These are phyloP conservation scores for Phytophthora sojae DNA, from an alignment of 352 stramenopile species.

Conservation along the genomic window DNA sequence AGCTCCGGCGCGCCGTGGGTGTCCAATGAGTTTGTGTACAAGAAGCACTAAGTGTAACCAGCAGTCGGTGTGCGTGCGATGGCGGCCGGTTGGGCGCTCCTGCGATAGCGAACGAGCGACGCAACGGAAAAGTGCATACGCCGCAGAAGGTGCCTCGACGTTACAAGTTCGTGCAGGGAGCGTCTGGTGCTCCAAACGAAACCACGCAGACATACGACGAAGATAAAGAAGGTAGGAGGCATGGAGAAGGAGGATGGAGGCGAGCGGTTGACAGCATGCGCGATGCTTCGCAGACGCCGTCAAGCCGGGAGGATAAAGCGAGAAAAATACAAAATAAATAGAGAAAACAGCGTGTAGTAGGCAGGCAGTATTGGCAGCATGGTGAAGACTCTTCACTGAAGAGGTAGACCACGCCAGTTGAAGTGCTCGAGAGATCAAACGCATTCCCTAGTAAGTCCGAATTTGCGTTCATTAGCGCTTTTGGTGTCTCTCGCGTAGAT, in stretches of 20 bases:
- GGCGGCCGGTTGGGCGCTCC: not conserved
- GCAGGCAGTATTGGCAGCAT: not conserved
- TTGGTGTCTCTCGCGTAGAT: not conserved
- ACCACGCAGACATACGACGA: not conserved
- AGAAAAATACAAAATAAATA: slow-evolving; percentile 33
- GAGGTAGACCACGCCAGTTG: not conserved
- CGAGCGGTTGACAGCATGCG: not conserved
- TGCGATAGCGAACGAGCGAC: not conserved
- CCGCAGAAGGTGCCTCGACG: not conserved
- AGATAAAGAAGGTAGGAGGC: slow-evolving; percentile 15
- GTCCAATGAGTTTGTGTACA: slow-evolving; percentile 78
- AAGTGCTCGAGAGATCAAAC: not conserved
- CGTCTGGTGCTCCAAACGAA: not conserved
- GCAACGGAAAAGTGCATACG: not conserved
- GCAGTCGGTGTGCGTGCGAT: slow-evolving; percentile 7
- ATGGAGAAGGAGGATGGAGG: not conserved
- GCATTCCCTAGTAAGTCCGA: not conserved
- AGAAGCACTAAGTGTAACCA: slow-evolving; percentile 76
- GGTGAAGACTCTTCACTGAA: not conserved
- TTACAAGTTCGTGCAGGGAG: not conserved
- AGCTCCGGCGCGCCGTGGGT: slow-evolving; percentile 56
- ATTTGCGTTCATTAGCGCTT: slow-evolving; percentile 12
- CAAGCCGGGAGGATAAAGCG: slow-evolving; percentile 9
- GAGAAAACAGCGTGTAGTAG: slow-evolving; percentile 9
- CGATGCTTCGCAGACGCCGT: not conserved